Evolutionary conservation across 2,329 filamentous ascomycete species (phyloP), one percentile per base, ranked within the genome.

Genomic region (Xylariaceae sp.): DNA sequence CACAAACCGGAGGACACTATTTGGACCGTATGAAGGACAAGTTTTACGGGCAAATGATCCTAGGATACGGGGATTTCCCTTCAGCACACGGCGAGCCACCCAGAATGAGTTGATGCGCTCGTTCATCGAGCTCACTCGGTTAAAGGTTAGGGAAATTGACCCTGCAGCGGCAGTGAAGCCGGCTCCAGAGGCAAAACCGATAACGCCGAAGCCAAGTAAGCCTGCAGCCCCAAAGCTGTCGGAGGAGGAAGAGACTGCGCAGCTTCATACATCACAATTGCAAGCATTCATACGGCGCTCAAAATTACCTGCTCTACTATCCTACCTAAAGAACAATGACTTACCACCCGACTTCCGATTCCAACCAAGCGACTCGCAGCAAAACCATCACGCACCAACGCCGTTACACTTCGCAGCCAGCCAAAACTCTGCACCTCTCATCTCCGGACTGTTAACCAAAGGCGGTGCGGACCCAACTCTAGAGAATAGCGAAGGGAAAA

Each of bases 61-160:
- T 1, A 80, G 94, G 34, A 79, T 96, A 63, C 81, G 94, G 50
- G 87, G 89, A 0, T 97, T 99, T 57, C 94, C 94, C 0, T 99
- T 99, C 69, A 96, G 82, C 68, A 99, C 94, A 9, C 82, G 91
- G 12, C 80, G 94, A 51, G 90, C 94, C 1, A 99, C 94, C 0
- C 92, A 97, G 65, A 89, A 88, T 44, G 94, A 99, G 70, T 83
- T 99, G 0, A 94, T 97, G 88, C 84, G 93, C 38, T 88, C 88
- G 1, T 99, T 97, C 63, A 88, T 96, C 56, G 94, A 99, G 73
- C 79, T 99, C 31, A 99, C 94, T 0, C 80, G 94, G 14, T 80
- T 97, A 14, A 97, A 99, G 70, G 80, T 96, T 43, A 84, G 83
- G 45, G 87, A 89, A 56, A 81, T 97, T 28, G 81, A 89, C 52